These are phyloP conservation scores for Acer saccharum DNA, from an alignment of 345 rosid genomes.

Conservation along the genomic window DNA sequence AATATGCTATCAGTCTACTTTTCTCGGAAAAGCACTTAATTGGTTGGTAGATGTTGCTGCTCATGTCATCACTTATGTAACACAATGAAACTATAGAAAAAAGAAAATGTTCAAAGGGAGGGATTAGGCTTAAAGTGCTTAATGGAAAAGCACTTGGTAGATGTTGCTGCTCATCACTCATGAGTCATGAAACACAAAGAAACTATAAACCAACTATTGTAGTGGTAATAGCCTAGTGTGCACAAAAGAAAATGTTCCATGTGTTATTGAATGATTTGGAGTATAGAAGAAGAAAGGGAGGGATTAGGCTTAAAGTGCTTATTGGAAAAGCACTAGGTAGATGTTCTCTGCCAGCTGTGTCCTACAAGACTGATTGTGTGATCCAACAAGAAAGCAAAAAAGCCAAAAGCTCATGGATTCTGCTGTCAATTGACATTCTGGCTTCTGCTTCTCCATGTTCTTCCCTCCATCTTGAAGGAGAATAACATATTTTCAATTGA, in stretches of 20 bases:
- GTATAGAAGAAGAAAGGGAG: no score
- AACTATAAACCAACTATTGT: not conserved
- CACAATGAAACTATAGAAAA: not conserved
- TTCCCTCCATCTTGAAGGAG: not conserved
- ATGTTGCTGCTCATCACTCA: not conserved
- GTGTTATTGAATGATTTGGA: no score
- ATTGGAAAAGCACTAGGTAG: not conserved
- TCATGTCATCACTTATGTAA: not conserved
- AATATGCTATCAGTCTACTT: not conserved
- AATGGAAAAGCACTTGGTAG: not conserved
- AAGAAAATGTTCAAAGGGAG: no score
- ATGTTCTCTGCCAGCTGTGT: slow-evolving; percentile 1
- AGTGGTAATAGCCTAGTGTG: not conserved
- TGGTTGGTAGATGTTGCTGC: not conserved
- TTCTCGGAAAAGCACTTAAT: not conserved
- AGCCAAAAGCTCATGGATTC: not conserved
- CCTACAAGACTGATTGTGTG: not conserved
- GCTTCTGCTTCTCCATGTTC: not conserved
- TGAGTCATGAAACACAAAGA: not conserved
- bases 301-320: not conserved
- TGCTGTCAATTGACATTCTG: not conserved
- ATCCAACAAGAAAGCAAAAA: not conserved
- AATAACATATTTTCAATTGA: not conserved
- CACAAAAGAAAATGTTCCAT: not conserved
- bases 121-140: not conserved